Evolutionary conservation across 176 grass and related monocot species (phyloP).

Genomic region (Ensete ventricosum): DNA sequence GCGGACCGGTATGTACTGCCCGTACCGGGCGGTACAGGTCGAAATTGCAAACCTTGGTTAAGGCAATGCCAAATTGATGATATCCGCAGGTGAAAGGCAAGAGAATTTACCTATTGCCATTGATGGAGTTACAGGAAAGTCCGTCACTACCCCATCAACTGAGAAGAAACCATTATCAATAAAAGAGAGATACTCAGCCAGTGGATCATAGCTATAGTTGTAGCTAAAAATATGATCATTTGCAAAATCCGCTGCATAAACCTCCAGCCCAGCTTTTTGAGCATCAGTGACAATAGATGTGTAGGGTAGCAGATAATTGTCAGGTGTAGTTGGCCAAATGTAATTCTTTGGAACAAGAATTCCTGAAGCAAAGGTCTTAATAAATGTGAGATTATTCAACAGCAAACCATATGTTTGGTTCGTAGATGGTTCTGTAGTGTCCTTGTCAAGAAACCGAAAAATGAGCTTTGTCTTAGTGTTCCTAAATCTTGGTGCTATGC

Average conservation of each 20-base stretch:
- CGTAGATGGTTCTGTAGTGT: conserved; percentile 45
- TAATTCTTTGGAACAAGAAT: conserved; percentile 87
- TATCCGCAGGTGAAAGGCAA: background rate
- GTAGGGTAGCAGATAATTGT: conserved; percentile 57
- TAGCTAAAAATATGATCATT: conserved; percentile 70
- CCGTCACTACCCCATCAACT: conserved; percentile 85
- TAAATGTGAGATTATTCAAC: conserved; percentile 71
- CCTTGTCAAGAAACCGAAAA: conserved; percentile 61
- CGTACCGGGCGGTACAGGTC: too few species aligned
- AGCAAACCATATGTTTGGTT: conserved; percentile 62
- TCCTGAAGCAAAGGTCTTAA: conserved; percentile 84
- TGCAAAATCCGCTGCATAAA: conserved; percentile 72
- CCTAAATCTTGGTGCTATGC: conserved; percentile 32
- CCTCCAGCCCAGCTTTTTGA: conserved; percentile 74
- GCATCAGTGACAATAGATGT: conserved; percentile 67
- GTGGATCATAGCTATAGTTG: conserved; percentile 78
- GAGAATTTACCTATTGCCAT: conserved; percentile 49
- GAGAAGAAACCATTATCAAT: conserved; percentile 81
- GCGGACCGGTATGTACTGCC: too few species aligned
- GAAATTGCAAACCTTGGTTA: too few species aligned
- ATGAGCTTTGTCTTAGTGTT: conserved; percentile 57
- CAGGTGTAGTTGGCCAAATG: conserved; percentile 64
- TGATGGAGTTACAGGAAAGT: conserved; percentile 75
- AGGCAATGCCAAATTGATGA: background rate
- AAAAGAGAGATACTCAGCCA: conserved; percentile 64